A percentile compares a stretch with the other conserved stretches of the same genome.
Evolutionary conservation across 139 green algal genomes (phyloP).

Genomic region (Picocystis salinarum): DNA sequence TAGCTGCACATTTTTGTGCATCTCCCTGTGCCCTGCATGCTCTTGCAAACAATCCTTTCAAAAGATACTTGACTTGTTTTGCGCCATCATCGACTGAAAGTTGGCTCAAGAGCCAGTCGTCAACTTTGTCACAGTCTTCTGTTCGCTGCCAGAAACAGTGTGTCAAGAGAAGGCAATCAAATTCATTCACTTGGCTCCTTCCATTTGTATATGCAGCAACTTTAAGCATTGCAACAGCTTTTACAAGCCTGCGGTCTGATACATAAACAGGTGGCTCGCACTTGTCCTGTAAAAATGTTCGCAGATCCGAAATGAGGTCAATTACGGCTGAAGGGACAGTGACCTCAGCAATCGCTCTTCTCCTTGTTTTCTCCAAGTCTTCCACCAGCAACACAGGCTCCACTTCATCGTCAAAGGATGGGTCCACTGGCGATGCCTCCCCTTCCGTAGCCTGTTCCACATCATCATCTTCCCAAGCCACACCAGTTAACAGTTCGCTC

Average conservation of each 20-base stretch:
- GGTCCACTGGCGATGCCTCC: too few relatives aligned
- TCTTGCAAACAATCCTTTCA: slow-evolving; percentile 62
- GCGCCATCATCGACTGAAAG: slow-evolving; percentile 47
- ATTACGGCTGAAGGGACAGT: slow-evolving; percentile 44
- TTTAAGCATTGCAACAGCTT: slow-evolving; percentile 49
- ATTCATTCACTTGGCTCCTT: slow-evolving; percentile 32
- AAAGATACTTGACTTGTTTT: slow-evolving; percentile 56
- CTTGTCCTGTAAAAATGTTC: slow-evolving; percentile 62
- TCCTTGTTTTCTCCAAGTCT: slow-evolving; percentile 30
- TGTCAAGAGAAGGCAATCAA: slow-evolving; percentile 72
- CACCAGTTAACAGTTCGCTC: slow-evolving; percentile 11
- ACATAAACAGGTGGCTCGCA: slow-evolving; percentile 79
- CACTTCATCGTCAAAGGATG: neutral
- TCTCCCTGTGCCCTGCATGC: slow-evolving; percentile 29
- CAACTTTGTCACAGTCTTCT: slow-evolving; percentile 45
- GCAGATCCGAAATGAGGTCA: slow-evolving; percentile 54
- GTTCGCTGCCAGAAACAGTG: slow-evolving; percentile 68
- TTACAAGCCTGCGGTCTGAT: slow-evolving; percentile 74
- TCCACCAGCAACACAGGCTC: slow-evolving; percentile 21
- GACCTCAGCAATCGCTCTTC: slow-evolving; percentile 27
- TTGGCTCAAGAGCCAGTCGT: slow-evolving; percentile 54
- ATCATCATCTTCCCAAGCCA: neutral
- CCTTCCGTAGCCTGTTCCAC: neutral
- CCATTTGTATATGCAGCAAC: slow-evolving; percentile 67
- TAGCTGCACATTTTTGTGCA: slow-evolving; percentile 1